Percentiles rank a stretch among this genome's conserved stretches.
phyloP scores from a whole-genome alignment of 495 filamentous ascomycete species.

The Aspergillus biplanus region DNA sequence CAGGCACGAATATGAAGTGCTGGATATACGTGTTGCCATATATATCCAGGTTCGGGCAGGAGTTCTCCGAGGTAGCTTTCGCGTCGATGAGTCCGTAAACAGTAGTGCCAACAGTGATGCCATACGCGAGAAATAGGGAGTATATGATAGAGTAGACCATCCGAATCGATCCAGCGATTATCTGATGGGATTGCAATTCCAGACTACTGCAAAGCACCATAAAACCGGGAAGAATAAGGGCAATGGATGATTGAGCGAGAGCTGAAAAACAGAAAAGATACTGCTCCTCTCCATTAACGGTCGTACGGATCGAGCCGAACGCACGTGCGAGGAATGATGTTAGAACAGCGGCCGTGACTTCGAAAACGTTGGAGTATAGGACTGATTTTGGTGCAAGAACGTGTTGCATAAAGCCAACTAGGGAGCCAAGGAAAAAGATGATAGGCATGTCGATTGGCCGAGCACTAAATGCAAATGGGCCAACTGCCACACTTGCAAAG shows the following conservation, averaged over 20 bases:
- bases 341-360: slow-evolving; percentile 81
- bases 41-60: slow-evolving; percentile 62
- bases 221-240: slow-evolving; percentile 89
- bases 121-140: slow-evolving; percentile 91
- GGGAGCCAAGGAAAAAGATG: slow-evolving; percentile 78
- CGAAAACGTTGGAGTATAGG: slow-evolving; percentile 83
- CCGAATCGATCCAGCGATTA: slow-evolving; percentile 89
- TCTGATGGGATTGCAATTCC: slow-evolving; percentile 83
- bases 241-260: slow-evolving; percentile 87
- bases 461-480: slow-evolving; percentile 87
- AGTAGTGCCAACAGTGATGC: slow-evolving; percentile 90
- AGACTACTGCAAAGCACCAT: slow-evolving; percentile 80
- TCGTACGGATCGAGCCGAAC: slow-evolving; percentile 70
- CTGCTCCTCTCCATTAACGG: slow-evolving; percentile 55
- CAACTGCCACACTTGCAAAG: slow-evolving; percentile 73
- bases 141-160: slow-evolving; percentile 97
- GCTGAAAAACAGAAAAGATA: slow-evolving; percentile 86
- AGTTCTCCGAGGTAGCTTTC: slow-evolving; percentile 70
- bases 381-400: slow-evolving; percentile 78
- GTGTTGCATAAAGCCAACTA: slow-evolving; percentile 83
- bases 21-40: slow-evolving; percentile 44
- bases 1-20: slow-evolving; percentile 66
- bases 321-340: slow-evolving; percentile 87
- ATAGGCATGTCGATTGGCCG: slow-evolving; percentile 87
- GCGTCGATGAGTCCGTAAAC: slow-evolving; percentile 83